Evolutionary conservation across 768 basidiomycete genomes (phyloP), one percentile per base, ranked within the genome.

Genomic region (Polyporus arcularius): DNA sequence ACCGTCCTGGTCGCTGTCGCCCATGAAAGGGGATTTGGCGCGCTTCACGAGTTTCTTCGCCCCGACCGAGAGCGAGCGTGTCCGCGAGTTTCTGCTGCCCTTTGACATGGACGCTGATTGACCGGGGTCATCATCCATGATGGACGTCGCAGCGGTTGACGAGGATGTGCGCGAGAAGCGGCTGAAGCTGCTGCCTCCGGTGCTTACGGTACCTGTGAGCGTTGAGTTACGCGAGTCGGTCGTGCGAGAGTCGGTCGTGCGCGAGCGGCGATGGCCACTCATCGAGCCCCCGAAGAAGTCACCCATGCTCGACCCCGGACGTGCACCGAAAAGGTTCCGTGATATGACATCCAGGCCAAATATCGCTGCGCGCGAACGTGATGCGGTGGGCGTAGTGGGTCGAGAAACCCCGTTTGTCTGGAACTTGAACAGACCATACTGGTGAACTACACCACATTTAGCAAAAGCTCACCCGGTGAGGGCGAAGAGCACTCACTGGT

Each of bases 291-390:
- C 83, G 69, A 94, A 93, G 57, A 93, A 79, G 63, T 95, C 92
- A 35, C 83, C 83, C 75, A 87, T 85, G 9, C 85, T 77, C 11
- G 83, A 84, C 9, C 87, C 90, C 32, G 88, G 82, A 2, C 86
- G 83, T 6, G 84, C 71, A 67, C 82, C 86, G 75, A 97, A 96
- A 31, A 98, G 80, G 73, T 94, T 95, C 46, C 93, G 85, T 18
- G 93, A 94, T 66, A 98, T 89, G 18, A 86, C 89, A 68, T 98
- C 95, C 54, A 98, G 80, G 38, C 91, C 87, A 70, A 96, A 94
- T 53, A 94, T 92, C n/a, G 89, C 86, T 2, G 87, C 90, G 63
- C 84, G 79, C 16, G 84, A 80, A 41, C 90, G 87, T 48, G 80
- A 84, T 0, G 86, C 83, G 0, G 91, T 92, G 4, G 95, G 96